Evolutionary conservation across 306 rosid genomes (phyloP), one percentile per base, ranked within the genome.

Genomic region (Carpinus viminea): DNA sequence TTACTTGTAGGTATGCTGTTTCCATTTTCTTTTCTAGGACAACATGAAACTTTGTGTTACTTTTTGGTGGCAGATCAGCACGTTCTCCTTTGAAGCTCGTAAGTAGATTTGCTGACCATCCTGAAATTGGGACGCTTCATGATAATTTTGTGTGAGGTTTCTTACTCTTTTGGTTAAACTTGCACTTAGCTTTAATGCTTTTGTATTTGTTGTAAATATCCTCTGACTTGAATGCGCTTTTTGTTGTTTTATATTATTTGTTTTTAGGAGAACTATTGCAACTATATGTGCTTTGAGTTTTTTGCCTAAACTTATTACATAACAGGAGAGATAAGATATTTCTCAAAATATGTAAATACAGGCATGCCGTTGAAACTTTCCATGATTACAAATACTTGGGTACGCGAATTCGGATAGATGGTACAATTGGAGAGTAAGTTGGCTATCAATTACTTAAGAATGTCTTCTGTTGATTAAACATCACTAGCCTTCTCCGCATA

Each of bases 341-440:
- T 36, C 38, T 61, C 41, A 24, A 26, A 61, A 38, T 41, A 41
- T 66, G 51, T 87, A 80, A 81, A 80, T 52, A 64, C 84, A 95
- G 99, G 91, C 98, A 62, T 36, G 65, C 99, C 50, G 91, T 88
- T 80, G 96, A 91, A 38, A 87, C 91, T 72, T 95, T 87, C 74
- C 87, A 89, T 66, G 99, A 95, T 79, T 90, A 88, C 90, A 93
- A 90, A 76, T 95, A 95, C 78, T 84, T 95, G 53, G 99, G 99
- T 85, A 91, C 98, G 41, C 92, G 99, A 48, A 75, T 90, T 75
- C 93, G 98, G 4, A 88, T 83, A 11, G 98, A 95, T 83, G 99
- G 99, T 82, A 93, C 98, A 1, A 93, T 93, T 81, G 99, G 99
- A 81, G 98, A 95, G 99, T 95, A 84, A 64, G 70, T 64, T 48